These are phyloP conservation scores for Auriscalpium vulgare DNA, from an alignment of 768 basidiomycete genomes.

Conservation along the genomic window DNA sequence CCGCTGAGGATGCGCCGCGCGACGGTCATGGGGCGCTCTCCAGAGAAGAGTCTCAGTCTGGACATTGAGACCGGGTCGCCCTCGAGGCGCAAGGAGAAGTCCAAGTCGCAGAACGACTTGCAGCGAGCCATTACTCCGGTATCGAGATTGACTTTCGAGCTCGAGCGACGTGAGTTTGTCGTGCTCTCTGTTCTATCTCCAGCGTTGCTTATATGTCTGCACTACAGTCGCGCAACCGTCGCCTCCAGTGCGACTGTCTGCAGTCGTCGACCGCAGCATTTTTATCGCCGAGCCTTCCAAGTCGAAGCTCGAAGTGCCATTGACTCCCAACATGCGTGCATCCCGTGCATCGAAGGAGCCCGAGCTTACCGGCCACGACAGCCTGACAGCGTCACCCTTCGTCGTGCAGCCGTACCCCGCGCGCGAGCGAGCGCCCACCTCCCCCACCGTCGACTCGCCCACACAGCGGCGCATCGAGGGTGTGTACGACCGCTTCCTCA, in stretches of 20 bases:
- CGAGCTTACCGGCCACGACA: slow-evolving; percentile 32
- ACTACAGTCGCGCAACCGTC: slow-evolving; percentile 19
- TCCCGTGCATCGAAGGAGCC: background rate
- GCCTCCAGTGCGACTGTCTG: slow-evolving; percentile 50
- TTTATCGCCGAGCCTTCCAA: slow-evolving; percentile 50
- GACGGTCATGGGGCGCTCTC: slow-evolving; percentile 62
- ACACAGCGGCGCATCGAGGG: slow-evolving; percentile 56
- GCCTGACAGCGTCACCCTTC: slow-evolving; percentile 51
- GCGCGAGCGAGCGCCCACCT: slow-evolving; percentile 29
- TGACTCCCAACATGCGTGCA: slow-evolving; percentile 16
- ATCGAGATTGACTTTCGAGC: slow-evolving; percentile 54
- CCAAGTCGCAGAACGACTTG: slow-evolving; percentile 56
- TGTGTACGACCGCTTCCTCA: slow-evolving; percentile 76
- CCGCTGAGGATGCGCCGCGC: slow-evolving; percentile 39
- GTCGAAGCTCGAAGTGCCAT: slow-evolving; percentile 30
- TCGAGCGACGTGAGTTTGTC: slow-evolving; percentile 46
- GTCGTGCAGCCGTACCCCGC: slow-evolving; percentile 60
- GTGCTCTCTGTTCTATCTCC: background rate
- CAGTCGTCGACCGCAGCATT: slow-evolving; percentile 59
- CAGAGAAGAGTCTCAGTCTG: slow-evolving; percentile 27
- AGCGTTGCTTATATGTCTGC: background rate
- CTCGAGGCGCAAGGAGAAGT: slow-evolving; percentile 59
- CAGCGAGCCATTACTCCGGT: slow-evolving; percentile 62
- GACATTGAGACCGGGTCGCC: slow-evolving; percentile 41
- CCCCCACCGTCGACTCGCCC: slow-evolving; percentile 41